These are phyloP conservation scores for Cyberlindnera euphorbiiphila DNA, from an alignment of 805 yeast species.

Conservation along the genomic window DNA sequence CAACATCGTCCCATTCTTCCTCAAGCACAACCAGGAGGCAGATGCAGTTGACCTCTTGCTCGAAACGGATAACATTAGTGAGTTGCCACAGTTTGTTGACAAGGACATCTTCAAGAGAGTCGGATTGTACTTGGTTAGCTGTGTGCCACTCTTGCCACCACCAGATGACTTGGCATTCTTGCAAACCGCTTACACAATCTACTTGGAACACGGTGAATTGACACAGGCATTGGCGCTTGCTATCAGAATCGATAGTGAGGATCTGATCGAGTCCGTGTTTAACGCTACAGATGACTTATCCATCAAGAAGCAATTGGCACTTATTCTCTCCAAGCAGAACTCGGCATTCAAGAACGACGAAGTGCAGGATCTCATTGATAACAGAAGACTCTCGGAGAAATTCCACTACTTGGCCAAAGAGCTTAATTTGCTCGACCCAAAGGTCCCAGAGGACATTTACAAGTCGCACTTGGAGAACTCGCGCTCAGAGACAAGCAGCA, in stretches of 20 bases:
- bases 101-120: constrained; percentile 81
- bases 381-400: constrained; percentile 72
- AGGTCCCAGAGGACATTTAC: constrained; percentile 92
- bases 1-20: constrained; percentile 81
- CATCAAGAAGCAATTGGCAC: constrained; percentile 86
- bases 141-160: constrained; percentile 94
- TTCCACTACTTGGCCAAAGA: constrained; percentile 80
- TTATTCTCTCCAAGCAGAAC: constrained; percentile 83
- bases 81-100: constrained; percentile 80
- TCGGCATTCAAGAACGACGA: constrained; percentile 70
- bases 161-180: constrained; percentile 87
- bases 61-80: constrained; percentile 85
- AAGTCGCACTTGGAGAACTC: constrained; percentile 83
- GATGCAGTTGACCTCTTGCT: constrained; percentile 93
- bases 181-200: constrained; percentile 84
- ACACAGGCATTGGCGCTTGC: constrained; percentile 92
- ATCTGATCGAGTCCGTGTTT: constrained; percentile 73
- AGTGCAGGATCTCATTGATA: constrained; percentile 82
- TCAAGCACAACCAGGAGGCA: constrained; percentile 95
- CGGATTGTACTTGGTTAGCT: constrained; percentile 89
- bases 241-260: constrained; percentile 79
- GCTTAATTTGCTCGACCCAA: constrained; percentile 82
- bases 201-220: constrained; percentile 70
- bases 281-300: constrained; percentile 70
- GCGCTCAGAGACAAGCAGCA: constrained; percentile 48